Evolutionary conservation across 306 rosid genomes (phyloP), one percentile per base, ranked within the genome.

Genomic region (Carpinus viminea): DNA sequence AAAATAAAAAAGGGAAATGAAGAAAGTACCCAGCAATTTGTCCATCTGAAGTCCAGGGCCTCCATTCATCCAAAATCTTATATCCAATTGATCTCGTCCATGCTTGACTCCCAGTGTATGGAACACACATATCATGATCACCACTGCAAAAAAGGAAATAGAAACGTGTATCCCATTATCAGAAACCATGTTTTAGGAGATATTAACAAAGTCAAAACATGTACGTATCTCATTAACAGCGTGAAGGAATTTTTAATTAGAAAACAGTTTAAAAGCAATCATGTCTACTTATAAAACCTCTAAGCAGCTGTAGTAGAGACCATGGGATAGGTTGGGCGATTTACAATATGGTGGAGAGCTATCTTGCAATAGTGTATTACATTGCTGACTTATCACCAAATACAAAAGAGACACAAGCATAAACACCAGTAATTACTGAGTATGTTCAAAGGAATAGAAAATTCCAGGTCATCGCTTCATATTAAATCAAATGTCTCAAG

Each of bases 81-180:
- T 92, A 92, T 68, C 97, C 97, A 2, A 94, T 0, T 26, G 97
- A 91, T 87, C 86, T 87, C 4, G 97, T 93, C 97, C 98, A 94
- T 1, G 97, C 93, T 86, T 91, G 65, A 48, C 86, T 87, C 69
- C 98, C 97, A 1, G 97, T 92, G 85, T 38, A 94, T 5, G 98
- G 98, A 84, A 92, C 97, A 82, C 97, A 94, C 95, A 94, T 75
- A 74, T 94, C 98, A 80, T 92, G 97, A 85, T 94, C 98, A 8
- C 98, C 98, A 36, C 98, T 92, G 88, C 72, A 48, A 68, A 38
- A 82, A 75, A 73, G 18, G 2, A 11, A 18, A 71, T 53, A 18
- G 2, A 15, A 45, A 53, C 20, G 74, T 57, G 21, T 46, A 74
- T 36, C 73, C 24, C 48, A 18, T 74, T 57, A 53, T 10, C 1